These are phyloP conservation scores for Antarctomyces pellizariae DNA, from an alignment of 495 filamentous ascomycete genomes.

Conservation along the genomic window DNA sequence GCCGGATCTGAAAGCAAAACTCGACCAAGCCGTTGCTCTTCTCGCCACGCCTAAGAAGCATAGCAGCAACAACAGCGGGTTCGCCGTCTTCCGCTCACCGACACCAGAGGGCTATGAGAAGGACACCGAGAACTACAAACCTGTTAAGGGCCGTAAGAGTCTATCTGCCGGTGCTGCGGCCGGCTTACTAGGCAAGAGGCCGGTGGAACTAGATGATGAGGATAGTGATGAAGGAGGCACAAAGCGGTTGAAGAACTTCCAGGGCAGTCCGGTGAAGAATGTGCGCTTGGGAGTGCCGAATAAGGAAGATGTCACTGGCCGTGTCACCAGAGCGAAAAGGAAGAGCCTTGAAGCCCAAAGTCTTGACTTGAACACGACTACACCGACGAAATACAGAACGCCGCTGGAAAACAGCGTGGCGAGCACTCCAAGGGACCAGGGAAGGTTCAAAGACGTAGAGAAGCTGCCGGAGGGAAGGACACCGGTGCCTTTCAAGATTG, in stretches of 20 bases:
- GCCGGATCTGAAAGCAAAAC: too few species aligned
- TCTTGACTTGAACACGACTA: slow-evolving; percentile 15
- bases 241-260: slow-evolving; percentile 43
- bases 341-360: slow-evolving; percentile 17
- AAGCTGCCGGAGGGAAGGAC: slow-evolving; percentile 18
- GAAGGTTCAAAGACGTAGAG: slow-evolving; percentile 24
- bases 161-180: slow-evolving; percentile 51
- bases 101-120: too few species aligned
- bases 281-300: slow-evolving; percentile 43
- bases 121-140: slow-evolving; percentile 52
- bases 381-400: slow-evolving; percentile 22
- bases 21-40: too few species aligned
- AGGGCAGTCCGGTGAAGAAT: slow-evolving; percentile 58
- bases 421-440: slow-evolving; percentile 25
- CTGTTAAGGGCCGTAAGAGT: slow-evolving; percentile 46
- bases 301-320: slow-evolving; percentile 32
- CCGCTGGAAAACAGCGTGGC: slow-evolving; percentile 17
- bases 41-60: too few species aligned
- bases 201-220: slow-evolving; percentile 51
- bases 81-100: too few species aligned
- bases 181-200: slow-evolving; percentile 53
- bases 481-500: slow-evolving; percentile 22
- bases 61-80: too few species aligned
- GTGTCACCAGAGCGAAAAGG: slow-evolving; percentile 28
- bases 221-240: slow-evolving; percentile 35